Evolutionary conservation across 805 yeast genomes (phyloP), one percentile per base, ranked within the genome.

Genomic region (Candida chilensis): DNA sequence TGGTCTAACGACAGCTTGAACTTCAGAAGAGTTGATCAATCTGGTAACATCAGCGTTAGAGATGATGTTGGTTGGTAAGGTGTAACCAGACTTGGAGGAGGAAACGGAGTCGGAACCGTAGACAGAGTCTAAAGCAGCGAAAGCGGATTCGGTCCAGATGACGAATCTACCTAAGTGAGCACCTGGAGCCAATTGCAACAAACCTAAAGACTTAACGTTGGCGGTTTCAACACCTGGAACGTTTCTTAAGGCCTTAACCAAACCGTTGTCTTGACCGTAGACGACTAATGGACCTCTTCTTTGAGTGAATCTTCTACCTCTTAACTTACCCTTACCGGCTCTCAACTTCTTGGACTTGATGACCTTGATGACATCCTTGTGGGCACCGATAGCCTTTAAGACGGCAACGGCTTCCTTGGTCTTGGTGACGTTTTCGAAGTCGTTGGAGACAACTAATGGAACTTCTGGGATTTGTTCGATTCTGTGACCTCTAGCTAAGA

Each of bases 261-360:
- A 58, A 75, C 97, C 97, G 64, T 88, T 84, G 81, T 94, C 96
- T 73, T 88, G 74, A 60, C 85, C 80, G 86, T 88, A 92, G 70
- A 92, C 95, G 51, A 92, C 94, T 63, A 92, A 83, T 63, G 98
- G 98, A 68, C 98, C 98, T 71, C 92, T 85, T 80, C 97, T 88
- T 76, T 92, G 98, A 57, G 95, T 85, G 82, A 76, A 83, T 78
- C 98, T 88, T 78, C 98, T 87, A 75, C 94, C 94, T 81, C 98
- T 87, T 74, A 86, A 73, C 77, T 92, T 92, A 83, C 98, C 98
- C 80, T 90, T 86, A 79, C 98, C 98, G 54, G 98, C 96, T 75
- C 98, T 87, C 72, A 88, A 66, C 73, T 87, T 92, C 87, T 85
- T 88, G 69, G 97, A 90, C 72, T 85, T 86, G 77, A 90, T 74